Evolutionary conservation across 108 stramenopile species (phyloP).

Genomic region (Skeletonema grethae): DNA sequence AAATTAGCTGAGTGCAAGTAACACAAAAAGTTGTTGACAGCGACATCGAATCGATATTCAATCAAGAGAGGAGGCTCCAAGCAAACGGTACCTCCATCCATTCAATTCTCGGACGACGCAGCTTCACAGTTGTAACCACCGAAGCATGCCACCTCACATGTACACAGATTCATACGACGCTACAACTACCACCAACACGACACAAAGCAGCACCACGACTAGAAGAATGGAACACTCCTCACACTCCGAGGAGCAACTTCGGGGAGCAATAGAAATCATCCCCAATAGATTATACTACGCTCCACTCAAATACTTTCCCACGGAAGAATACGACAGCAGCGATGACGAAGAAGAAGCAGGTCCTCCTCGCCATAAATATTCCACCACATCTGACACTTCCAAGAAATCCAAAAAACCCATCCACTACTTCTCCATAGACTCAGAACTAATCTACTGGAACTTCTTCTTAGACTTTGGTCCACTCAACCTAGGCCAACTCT

Average conservation of each 20-base stretch:
- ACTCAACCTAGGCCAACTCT: slow-evolving; percentile 94
- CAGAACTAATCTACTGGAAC: slow-evolving; percentile 96
- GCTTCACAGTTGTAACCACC: too few species aligned
- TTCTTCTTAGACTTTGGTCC: slow-evolving; percentile 99
- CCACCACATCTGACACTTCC: not conserved
- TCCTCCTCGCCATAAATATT: not conserved
- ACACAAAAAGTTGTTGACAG: too few species aligned
- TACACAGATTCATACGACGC: not conserved
- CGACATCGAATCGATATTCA: too few species aligned
- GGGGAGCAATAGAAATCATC: slow-evolving; percentile 46
- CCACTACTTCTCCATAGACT: slow-evolving; percentile 92
- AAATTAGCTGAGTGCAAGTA: too few species aligned
- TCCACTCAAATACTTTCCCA: slow-evolving; percentile 43
- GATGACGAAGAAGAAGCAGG: not conserved
- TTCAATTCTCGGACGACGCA: too few species aligned
- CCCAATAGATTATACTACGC: slow-evolving; percentile 50
- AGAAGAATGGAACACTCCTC: slow-evolving; percentile 7
- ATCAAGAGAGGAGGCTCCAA: too few species aligned
- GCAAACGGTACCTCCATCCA: too few species aligned
- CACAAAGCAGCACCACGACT: not conserved
- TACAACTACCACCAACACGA: not conserved
- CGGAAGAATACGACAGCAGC: not conserved
- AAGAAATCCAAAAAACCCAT: slow-evolving; percentile 4
- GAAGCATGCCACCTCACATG: not conserved
- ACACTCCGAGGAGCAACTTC: slow-evolving; percentile 35